phyloP scores from a whole-genome alignment of 495 filamentous ascomycete species.

The Rhypophila decipiens region DNA sequence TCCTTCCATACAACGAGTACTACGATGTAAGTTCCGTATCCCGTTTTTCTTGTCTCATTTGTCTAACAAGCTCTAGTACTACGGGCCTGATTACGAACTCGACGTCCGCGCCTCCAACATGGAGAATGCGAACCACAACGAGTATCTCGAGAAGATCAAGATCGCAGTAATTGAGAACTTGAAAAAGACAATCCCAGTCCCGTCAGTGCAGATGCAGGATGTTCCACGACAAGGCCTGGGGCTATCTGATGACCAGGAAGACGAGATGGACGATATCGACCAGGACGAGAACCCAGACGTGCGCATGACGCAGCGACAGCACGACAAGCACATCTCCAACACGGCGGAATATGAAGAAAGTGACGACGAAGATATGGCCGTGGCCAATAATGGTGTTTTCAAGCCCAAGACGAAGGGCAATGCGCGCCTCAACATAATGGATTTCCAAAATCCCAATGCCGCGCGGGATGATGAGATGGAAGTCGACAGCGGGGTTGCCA shows the following conservation, averaged over 20 bases:
- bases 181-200: slow-evolving; percentile 76
- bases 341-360: slow-evolving; percentile 76
- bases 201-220: slow-evolving; percentile 91
- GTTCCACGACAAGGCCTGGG: slow-evolving; percentile 75
- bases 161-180: slow-evolving; percentile 88
- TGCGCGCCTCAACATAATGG: slow-evolving; percentile 59
- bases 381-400: slow-evolving; percentile 65
- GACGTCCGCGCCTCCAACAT: slow-evolving; percentile 95
- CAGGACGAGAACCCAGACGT: slow-evolving; percentile 86
- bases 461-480: slow-evolving; percentile 55
- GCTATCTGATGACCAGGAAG: slow-evolving; percentile 75
- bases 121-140: slow-evolving; percentile 94
- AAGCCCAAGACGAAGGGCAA: slow-evolving; percentile 51
- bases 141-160: slow-evolving; percentile 96
- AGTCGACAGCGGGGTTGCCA: slow-evolving; percentile 52
- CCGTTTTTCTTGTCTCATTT: background rate
- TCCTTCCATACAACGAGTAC: slow-evolving; percentile 96
- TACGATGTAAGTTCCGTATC: slow-evolving; percentile 66
- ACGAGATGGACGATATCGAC: slow-evolving; percentile 79
- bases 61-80: slow-evolving; percentile 62
- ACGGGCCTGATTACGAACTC: slow-evolving; percentile 91
- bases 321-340: slow-evolving; percentile 70
- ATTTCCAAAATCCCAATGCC: slow-evolving; percentile 62
- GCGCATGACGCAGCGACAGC: slow-evolving; percentile 73
- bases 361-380: slow-evolving; percentile 81